phyloP scores from a whole-genome alignment of 75 land plant species.

The Selaginella moellendorffii region DNA sequence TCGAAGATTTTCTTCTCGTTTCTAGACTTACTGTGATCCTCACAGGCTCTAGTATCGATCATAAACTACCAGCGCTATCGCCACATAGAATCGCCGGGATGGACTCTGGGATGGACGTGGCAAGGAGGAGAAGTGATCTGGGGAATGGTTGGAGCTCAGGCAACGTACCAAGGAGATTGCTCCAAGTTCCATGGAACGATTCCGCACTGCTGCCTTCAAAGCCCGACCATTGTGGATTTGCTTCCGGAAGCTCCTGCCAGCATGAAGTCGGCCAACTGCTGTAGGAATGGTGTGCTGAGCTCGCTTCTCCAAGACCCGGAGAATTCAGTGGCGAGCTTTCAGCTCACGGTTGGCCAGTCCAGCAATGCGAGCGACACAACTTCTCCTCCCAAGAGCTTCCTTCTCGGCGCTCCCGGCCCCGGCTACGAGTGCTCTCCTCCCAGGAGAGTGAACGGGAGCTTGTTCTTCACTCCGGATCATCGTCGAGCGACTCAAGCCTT shows the following conservation, averaged over 20 bases:
- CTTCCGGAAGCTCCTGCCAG: background rate
- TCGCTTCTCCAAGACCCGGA: background rate
- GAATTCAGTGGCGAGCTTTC: background rate
- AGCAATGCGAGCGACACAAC: background rate
- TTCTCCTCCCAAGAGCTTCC: slow-evolving; percentile 1
- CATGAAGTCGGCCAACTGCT: background rate
- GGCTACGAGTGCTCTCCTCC: slow-evolving; percentile 1
- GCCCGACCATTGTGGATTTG: slow-evolving; percentile 3
- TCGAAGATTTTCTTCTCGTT: background rate
- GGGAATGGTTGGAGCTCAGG: slow-evolving; percentile 6
- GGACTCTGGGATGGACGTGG: slow-evolving; percentile 10
- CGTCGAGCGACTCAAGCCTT: slow-evolving; percentile 1
- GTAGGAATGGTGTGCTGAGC: background rate
- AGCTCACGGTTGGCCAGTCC: background rate
- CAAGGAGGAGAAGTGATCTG: slow-evolving; percentile 1
- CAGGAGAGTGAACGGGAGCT: background rate
- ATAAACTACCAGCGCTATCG: slow-evolving; percentile 1
- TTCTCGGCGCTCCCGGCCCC: background rate
- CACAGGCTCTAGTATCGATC: background rate
- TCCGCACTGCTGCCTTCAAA: slow-evolving; percentile 1
- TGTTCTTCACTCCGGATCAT: background rate
- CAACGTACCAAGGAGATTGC: background rate
- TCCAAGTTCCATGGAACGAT: slow-evolving; percentile 6
- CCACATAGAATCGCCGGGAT: slow-evolving; percentile 3
- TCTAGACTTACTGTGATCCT: too few relatives aligned